Conservation (phyloP, 768 basidiomycete species). For the Leccinellum albellum region DNA sequence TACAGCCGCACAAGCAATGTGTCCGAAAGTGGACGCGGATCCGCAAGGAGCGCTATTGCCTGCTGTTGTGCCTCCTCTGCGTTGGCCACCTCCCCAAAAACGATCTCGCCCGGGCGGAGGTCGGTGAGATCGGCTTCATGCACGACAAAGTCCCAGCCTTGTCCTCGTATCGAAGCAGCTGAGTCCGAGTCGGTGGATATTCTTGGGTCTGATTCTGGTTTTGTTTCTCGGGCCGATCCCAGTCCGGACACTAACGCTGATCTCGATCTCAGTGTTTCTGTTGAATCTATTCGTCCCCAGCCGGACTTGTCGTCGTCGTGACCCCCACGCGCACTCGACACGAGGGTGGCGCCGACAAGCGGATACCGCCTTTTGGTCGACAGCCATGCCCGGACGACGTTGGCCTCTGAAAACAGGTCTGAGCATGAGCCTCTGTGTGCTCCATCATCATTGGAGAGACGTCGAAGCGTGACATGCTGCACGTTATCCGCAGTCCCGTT, state of each 20-base stretch:
- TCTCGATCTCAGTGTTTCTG: too few relatives aligned
- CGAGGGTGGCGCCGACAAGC: conserved; percentile 41
- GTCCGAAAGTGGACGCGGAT: conserved; percentile 39
- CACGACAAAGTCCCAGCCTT: conserved; percentile 36
- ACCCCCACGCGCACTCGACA: not conserved
- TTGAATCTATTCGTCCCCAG: too few relatives aligned
- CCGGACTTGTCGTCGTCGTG: not conserved
- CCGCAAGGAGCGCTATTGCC: conserved; percentile 30
- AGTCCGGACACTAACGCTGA: too few relatives aligned
- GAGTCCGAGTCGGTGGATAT: not conserved
- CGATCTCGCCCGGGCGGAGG: conserved; percentile 38
- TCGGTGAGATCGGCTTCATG: conserved; percentile 33
- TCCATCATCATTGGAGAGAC: conserved; percentile 18
- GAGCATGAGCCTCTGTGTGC: conserved; percentile 12
- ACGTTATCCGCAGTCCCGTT: conserved; percentile 43
- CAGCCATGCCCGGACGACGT: conserved; percentile 42
- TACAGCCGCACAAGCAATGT: conserved; percentile 40
- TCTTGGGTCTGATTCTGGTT: not conserved
- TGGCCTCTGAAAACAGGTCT: conserved; percentile 29
- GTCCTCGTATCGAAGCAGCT: not conserved
- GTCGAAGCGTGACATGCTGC: conserved; percentile 27
- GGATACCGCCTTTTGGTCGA: conserved; percentile 48
- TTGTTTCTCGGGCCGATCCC: conserved; percentile 6
- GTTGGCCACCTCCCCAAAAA: conserved; percentile 32
- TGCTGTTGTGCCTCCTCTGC: conserved; percentile 32